Evolutionary conservation across 1,284 basidiomycete genomes (phyloP).

Genomic region (Vanrija sp.): DNA sequence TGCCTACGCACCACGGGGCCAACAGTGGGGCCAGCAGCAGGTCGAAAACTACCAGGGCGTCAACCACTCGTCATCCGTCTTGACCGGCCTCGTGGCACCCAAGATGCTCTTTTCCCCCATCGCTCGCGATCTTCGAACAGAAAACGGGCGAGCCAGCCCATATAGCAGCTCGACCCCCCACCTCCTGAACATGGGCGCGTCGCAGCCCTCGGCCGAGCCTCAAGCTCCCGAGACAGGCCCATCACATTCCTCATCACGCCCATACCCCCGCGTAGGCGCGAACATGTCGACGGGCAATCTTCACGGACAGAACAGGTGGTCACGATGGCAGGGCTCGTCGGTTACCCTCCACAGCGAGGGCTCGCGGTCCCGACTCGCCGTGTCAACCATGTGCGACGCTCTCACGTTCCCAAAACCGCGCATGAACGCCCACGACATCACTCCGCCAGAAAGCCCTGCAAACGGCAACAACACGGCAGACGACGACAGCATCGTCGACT

Average conservation of each 20-base stretch:
- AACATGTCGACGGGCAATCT: neutral
- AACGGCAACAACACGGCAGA: conserved; percentile 6
- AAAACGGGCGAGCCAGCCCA: conserved; percentile 3
- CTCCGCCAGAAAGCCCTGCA: conserved; percentile 33
- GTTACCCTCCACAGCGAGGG: conserved; percentile 17
- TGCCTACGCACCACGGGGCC: neutral
- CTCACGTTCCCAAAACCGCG: conserved; percentile 37
- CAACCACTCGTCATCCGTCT: conserved; percentile 32
- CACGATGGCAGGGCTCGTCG: conserved; percentile 21
- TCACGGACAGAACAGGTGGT: neutral
- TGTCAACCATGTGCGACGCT: conserved; percentile 36
- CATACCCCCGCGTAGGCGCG: conserved; percentile 12
- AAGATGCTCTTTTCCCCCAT: conserved; percentile 43
- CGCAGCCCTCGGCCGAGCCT: neutral
- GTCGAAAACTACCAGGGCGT: conserved; percentile 8
- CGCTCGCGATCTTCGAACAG: conserved; percentile 23
- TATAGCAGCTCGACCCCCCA: neutral
- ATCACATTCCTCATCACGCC: neutral
- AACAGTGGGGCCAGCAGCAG: neutral
- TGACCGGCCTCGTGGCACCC: conserved; percentile 33
- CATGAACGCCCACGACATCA: conserved; percentile 37
- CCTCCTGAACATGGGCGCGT: neutral
- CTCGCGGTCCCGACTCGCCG: conserved; percentile 12
- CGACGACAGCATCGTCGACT: conserved; percentile 2
- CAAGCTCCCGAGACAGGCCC: neutral